A percentile compares a stretch with the other conserved stretches of the same genome.
Evolutionary conservation across 345 rosid species (phyloP).

Genomic region (Punica granatum): DNA sequence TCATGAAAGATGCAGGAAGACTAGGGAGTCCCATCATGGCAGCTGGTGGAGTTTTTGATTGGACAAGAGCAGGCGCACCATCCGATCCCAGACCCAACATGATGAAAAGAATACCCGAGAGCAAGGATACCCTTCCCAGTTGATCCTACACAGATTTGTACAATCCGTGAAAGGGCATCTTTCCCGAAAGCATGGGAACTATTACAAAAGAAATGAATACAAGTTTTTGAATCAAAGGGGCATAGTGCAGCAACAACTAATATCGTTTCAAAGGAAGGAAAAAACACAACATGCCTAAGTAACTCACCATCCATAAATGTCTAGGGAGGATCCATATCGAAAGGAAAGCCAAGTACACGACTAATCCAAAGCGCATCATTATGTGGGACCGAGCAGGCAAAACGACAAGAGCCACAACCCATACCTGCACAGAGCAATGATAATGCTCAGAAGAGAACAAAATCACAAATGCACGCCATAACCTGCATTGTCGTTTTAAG

Average conservation of each 20-base stretch:
- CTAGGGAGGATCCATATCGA: conserved; percentile 70
- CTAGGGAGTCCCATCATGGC: conserved; percentile 54
- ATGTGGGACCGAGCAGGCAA: conserved; percentile 82
- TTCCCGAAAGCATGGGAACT: neutral
- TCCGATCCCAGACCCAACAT: conserved; percentile 85
- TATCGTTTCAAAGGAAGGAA: too few relatives aligned
- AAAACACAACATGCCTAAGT: too few relatives aligned
- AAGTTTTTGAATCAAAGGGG: neutral
- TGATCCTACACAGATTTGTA: conserved; percentile 53
- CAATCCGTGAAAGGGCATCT: conserved; percentile 9
- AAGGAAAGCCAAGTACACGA: conserved; percentile 48
- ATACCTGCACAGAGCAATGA: conserved; percentile 42
- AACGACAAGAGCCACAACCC: conserved; percentile 85
- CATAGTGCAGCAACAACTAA: too few relatives aligned
- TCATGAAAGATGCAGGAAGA: conserved; percentile 60
- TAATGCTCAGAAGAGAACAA: neutral
- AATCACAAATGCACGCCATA: neutral
- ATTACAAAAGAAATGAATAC: neutral
- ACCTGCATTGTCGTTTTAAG: neutral
- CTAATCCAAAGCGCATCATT: conserved; percentile 72
- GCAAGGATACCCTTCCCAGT: conserved; percentile 82
- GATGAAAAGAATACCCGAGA: conserved; percentile 73
- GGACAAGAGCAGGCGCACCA: conserved; percentile 72
- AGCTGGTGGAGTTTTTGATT: conserved; percentile 79
- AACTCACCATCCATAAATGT: conserved; percentile 62